Conservation (phyloP, 208 protist species). For the Crithidia bombi region DNA sequence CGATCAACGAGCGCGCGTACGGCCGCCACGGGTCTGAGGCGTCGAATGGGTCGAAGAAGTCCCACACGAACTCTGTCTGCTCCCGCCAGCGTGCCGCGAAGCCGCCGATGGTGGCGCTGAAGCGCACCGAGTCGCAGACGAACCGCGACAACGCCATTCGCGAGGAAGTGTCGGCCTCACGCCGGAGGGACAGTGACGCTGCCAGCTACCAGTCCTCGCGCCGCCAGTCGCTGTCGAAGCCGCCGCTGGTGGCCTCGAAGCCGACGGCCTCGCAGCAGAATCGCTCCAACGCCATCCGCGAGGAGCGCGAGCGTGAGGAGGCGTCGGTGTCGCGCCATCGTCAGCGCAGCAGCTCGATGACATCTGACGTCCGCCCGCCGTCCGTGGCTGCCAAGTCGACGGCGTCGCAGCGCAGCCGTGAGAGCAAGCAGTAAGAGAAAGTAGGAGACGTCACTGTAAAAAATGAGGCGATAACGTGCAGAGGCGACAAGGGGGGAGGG, state of each 20-base stretch:
- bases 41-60: constrained; percentile 28
- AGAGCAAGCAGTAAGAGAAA: background rate
- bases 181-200: constrained; percentile 29
- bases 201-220: constrained; percentile 45
- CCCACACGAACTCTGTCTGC: constrained; percentile 27
- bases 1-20: constrained; percentile 30
- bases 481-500: too few relatives aligned
- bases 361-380: constrained; percentile 26
- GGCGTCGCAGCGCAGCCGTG: constrained; percentile 36
- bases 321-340: constrained; percentile 10
- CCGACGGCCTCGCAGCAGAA: constrained; percentile 51
- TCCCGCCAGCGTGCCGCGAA: constrained; percentile 29
- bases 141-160: constrained; percentile 35
- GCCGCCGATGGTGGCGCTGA: constrained; percentile 45
- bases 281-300: constrained; percentile 43
- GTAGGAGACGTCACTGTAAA: too few relatives aligned
- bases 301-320: constrained; percentile 38
- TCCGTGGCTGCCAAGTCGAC: constrained; percentile 32
- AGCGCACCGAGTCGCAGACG: constrained; percentile 42
- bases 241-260: constrained; percentile 58
- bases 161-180: constrained; percentile 18
- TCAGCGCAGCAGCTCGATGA: constrained; percentile 36
- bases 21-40: constrained; percentile 16
- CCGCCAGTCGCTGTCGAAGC: constrained; percentile 53
- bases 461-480: too few relatives aligned